Evolutionary conservation across 23 red algal genomes (phyloP), one percentile per base, ranked within the genome.

Genomic region (Pyropia yezoensis): DNA sequence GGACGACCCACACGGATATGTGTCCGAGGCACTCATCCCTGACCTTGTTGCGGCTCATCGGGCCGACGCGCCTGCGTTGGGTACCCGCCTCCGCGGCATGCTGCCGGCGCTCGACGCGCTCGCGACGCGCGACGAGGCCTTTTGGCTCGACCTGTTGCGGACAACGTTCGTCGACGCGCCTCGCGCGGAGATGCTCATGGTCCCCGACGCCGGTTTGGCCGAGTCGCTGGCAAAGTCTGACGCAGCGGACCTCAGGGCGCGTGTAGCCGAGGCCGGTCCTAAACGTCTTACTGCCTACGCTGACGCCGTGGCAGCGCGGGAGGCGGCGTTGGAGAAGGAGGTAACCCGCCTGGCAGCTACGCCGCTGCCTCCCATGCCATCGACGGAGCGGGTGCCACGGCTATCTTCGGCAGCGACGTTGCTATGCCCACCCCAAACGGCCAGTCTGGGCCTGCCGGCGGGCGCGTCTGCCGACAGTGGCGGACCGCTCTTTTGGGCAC

Each of bases 151-250:
- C 17, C 51, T 84, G 23, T 15, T 93, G 22, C 20, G 39, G 22
- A n/a, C 23, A 9, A 47, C 50, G 24, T 79, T 93, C 54, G 28
- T 93, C 12, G 52, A 88, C 19, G 63, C 83, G 9, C 66, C 65
- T 6, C 70, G 74, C 39, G 75, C 71, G 1, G 83, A 79, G 54
- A 18, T 88, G 34, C 34, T 71, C 33, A 88, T 88, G 74, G 74
- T 88, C 24, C 83, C 83, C 14, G 83, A 88, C 33, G 26, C 53
- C 11, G 33, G 47, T 14, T 64, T 88, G 54, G 83, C 73, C 34
- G 45, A 88, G 8, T 56, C 19, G 6, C 18, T 79, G 26, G 59
- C 57, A 4, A 52, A 62, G 5, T 32, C 63, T 2, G 83, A 77
- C 57, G n/a, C 58, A 6, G 25, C 17, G 50, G 59, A 66, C 17